Percentiles rank a stretch among this genome's conserved stretches.
These are phyloP conservation scores for Panaeolus papilionaceus DNA, from an alignment of 768 basidiomycete species.

Conservation along the genomic window DNA sequence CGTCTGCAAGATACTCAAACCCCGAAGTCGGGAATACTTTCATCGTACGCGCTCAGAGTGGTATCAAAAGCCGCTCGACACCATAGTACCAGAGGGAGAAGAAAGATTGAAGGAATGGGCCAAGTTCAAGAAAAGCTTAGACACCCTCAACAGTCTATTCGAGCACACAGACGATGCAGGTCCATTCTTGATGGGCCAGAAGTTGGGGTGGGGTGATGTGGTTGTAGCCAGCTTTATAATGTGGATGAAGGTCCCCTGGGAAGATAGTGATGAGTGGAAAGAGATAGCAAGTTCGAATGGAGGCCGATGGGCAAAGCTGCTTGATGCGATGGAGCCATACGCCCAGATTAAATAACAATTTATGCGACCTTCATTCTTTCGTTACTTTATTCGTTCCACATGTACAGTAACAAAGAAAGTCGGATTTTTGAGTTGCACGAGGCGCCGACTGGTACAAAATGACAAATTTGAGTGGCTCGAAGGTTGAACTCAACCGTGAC, in stretches of 20 bases:
- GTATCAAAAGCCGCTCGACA: constrained; percentile 44
- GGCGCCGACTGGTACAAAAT: background rate
- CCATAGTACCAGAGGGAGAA: constrained; percentile 37
- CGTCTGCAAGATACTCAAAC: constrained; percentile 28
- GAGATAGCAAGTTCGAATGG: constrained; percentile 44
- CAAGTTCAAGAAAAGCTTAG: constrained; percentile 39
- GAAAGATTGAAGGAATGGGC: constrained; percentile 43
- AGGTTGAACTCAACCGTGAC: background rate
- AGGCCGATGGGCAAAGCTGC: constrained; percentile 44
- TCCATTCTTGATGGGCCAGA: constrained; percentile 44
- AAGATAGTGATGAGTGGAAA: constrained; percentile 49
- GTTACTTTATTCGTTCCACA: background rate
- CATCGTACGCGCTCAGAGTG: constrained; percentile 37
- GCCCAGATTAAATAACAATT: constrained; percentile 14
- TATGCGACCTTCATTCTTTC: background rate
- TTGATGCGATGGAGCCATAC: constrained; percentile 38
- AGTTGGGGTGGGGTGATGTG: constrained; percentile 47
- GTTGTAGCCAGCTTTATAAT: constrained; percentile 37
- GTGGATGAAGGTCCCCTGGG: constrained; percentile 38
- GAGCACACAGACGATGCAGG: constrained; percentile 33
- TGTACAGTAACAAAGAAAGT: background rate
- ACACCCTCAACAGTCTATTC: constrained; percentile 35
- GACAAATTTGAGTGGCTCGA: background rate
- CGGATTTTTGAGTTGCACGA: background rate
- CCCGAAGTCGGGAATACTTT: constrained; percentile 38